phyloP scores from a whole-genome alignment of 345 rosid genomes.

The Eutrema japonicum region DNA sequence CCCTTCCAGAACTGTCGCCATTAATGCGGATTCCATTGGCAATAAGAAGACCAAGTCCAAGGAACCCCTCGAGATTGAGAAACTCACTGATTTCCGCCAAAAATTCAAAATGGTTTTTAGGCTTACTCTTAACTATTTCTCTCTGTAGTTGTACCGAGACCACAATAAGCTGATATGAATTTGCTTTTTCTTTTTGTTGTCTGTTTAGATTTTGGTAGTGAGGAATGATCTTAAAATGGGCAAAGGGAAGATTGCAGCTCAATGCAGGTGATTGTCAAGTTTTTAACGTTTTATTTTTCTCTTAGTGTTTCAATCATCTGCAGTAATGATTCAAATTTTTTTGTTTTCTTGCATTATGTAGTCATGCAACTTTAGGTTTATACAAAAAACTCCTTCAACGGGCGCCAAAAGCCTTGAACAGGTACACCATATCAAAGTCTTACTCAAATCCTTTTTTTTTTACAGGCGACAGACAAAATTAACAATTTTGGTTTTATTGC shows the following conservation, averaged over 20 bases:
- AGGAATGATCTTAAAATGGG: conserved; percentile 99
- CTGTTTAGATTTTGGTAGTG: conserved; percentile 81
- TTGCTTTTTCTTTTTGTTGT: conserved; percentile 16
- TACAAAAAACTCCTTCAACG: conserved; percentile 77
- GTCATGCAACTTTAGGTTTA: conserved; percentile 98
- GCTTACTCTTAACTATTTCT: neutral
- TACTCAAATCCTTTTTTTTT: neutral
- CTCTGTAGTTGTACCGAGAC: neutral
- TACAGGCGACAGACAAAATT: neutral
- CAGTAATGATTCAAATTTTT: too few relatives aligned
- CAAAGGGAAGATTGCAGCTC: conserved; percentile 98
- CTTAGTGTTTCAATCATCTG: neutral
- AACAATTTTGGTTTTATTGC: neutral
- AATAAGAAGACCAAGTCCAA: conserved; percentile 55
- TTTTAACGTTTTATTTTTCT: neutral
- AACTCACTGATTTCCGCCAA: conserved; percentile 73
- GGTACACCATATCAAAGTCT: conserved; percentile 50
- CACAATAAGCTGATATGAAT: conserved; percentile 8
- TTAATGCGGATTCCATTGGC: conserved; percentile 29
- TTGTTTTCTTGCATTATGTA: conserved; percentile 33
- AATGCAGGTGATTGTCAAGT: conserved; percentile 71
- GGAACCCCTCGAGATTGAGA: conserved; percentile 77
- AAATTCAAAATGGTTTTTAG: conserved; percentile 83
- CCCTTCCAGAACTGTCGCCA: conserved; percentile 41
- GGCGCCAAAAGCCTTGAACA: conserved; percentile 85